Base-by-base conservation (phyloP, 345 rosid species). In the Gossypium bickii region DNA sequence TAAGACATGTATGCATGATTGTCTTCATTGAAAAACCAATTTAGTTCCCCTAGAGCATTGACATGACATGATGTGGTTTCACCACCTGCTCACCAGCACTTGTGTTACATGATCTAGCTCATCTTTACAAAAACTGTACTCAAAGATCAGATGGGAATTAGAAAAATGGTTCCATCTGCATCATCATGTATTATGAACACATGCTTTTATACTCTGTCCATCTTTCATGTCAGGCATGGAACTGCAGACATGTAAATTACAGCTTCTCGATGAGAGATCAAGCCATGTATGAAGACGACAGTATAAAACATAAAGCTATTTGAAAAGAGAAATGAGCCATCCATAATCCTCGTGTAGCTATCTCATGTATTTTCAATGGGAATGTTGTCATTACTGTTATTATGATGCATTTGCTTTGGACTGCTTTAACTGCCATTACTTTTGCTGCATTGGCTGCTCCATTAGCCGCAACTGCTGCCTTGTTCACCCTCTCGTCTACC, bases 361-460 rank as follows among this genome's bases (percentile, higher is more conserved):
- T 67, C 38, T 67, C 56, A 29, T 17, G 44, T 15, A 44, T 59
- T 73, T 71, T 56, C 17, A 67, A 53, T 70, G 11, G 91, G 87
- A 74, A 85, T 79, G 78, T 73, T 79, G 57, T 87, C 95, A 51
- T 60, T 61, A 78, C 76, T 80, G 41, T 55, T 80, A 51, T 78
- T 81, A 61, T 77, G 89, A 78, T 84, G 86, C 80, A 88, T 86
- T 79, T 92, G 92, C 79, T 89, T 80, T 90, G 96, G 24, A 83
- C 94, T 44, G 98, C 97, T 87, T 86, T 89, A 75, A 90, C 88
- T 48, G 96, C 93, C 58, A 87, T 92, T 59, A 92, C 90, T 81
- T 96, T 86, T 73, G 94, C 97, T 79, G 97, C 90, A 85, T 92
- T 92, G 56, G 98, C 98, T 67, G 97, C 89, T 58, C 88, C 86